Evolutionary conservation across 169 alveolate genomes (phyloP).

Genomic region (Pseudocohnilembus persalinus): DNA sequence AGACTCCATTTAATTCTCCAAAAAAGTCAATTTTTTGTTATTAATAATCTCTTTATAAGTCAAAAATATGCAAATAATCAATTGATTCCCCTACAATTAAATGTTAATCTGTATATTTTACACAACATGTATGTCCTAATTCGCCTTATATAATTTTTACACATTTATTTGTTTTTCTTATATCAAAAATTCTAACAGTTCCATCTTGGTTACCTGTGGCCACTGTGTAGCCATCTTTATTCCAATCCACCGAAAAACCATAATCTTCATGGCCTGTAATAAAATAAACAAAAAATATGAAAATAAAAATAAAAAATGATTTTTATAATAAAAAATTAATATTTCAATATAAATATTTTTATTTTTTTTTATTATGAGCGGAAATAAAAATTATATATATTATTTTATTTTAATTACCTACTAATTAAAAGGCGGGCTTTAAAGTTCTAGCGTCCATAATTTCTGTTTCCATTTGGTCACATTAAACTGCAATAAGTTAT

Average conservation of each 20-base stretch:
- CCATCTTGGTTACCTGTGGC: constrained; percentile 73
- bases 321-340: too few species aligned
- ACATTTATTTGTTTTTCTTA: constrained; percentile 46
- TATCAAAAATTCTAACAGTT: constrained; percentile 74
- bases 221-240: constrained; percentile 76
- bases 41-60: constrained; percentile 1
- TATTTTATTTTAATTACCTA: background rate
- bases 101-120: constrained; percentile 8
- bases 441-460: background rate
- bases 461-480: constrained; percentile 15
- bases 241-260: constrained; percentile 25
- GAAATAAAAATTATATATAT: background rate
- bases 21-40: constrained; percentile 1
- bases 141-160: background rate
- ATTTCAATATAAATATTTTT: background rate
- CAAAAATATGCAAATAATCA: constrained; percentile 12
- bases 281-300: background rate
- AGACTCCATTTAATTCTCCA: constrained; percentile 11
- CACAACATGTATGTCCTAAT: background rate
- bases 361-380: background rate
- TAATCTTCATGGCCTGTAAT: constrained; percentile 20
- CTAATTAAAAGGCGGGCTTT: background rate
- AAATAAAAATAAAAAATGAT: too few species aligned
- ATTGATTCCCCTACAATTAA: constrained; percentile 3
- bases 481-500: background rate